Evolutionary conservation across 2,329 filamentous ascomycete genomes (phyloP).

Genomic region (Trichoderma endophyticum): DNA sequence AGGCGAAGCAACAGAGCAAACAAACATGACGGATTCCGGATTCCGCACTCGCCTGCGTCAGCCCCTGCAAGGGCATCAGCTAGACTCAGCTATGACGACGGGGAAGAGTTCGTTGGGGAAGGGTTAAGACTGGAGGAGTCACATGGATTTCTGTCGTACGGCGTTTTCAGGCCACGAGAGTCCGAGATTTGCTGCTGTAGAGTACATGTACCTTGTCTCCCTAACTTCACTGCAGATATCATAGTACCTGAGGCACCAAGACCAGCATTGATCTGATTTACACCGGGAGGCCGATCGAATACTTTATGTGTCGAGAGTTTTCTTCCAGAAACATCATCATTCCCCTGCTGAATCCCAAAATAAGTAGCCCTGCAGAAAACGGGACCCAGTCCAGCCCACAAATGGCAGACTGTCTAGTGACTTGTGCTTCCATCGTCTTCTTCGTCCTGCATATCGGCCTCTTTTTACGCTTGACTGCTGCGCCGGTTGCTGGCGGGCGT

Average conservation of each 20-base stretch:
- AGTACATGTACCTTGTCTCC: not conserved
- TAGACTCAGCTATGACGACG: slow-evolving; percentile 7
- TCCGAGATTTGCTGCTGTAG: not conserved
- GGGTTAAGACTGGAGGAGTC: not conserved
- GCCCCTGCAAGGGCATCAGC: slow-evolving; percentile 13
- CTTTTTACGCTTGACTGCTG: not conserved
- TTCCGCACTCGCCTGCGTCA: not conserved
- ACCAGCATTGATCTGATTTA: not conserved
- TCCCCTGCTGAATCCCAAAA: not conserved
- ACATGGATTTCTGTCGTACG: slow-evolving; percentile 5
- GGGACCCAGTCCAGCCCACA: not conserved
- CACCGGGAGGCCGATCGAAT: not conserved
- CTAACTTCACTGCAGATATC: not conserved
- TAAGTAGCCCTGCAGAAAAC: not conserved
- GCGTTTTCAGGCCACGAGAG: not conserved
- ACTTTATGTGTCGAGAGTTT: not conserved
- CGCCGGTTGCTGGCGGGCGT: not conserved
- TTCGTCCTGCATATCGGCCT: slow-evolving; percentile 10
- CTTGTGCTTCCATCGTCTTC: not conserved
- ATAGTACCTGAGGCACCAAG: not conserved
- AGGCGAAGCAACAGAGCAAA: not conserved
- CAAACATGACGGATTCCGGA: not conserved
- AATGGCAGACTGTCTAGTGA: slow-evolving; percentile 3
- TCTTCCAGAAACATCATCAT: slow-evolving; percentile 5
- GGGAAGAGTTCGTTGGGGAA: not conserved